A percentile compares a stretch with the other conserved stretches of the same genome.
Conservation (phyloP, 352 stramenopile species). For the Thalassiosira ordinaria region DNA sequence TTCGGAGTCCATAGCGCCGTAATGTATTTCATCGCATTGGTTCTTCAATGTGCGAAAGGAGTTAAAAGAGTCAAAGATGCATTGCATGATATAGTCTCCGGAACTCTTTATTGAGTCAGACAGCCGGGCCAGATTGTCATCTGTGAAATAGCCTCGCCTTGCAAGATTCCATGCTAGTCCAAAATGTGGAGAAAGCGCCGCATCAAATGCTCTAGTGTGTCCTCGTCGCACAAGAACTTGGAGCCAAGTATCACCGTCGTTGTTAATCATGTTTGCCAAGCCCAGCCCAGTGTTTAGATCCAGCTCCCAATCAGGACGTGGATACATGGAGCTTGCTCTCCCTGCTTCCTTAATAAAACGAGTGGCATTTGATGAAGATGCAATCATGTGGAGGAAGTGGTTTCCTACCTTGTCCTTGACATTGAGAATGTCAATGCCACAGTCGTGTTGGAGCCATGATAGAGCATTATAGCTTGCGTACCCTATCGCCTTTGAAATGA, state of each 20-base stretch:
- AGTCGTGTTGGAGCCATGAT: constrained; percentile 34
- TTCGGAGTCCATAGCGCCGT: neutral
- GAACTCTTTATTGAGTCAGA: too few relatives aligned
- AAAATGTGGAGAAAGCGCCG: neutral
- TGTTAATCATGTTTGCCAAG: neutral
- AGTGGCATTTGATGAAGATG: constrained; percentile 5
- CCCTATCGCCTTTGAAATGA: constrained; percentile 17
- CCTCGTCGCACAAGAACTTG: constrained; percentile 8
- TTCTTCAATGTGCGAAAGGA: neutral
- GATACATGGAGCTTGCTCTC: neutral
- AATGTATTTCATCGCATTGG: neutral
- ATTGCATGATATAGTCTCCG: neutral
- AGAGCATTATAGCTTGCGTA: constrained; percentile 29
- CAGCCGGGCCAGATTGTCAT: neutral
- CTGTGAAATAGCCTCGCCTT: neutral
- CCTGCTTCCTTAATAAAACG: constrained; percentile 23
- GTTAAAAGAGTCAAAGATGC: neutral
- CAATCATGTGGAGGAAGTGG: constrained; percentile 43
- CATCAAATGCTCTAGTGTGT: constrained; percentile 27
- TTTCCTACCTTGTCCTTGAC: constrained; percentile 28
- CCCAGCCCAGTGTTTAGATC: neutral
- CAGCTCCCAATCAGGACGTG: neutral
- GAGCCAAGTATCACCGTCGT: constrained; percentile 16
- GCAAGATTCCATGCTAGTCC: neutral
- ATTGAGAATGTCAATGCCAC: constrained; percentile 2